Evolutionary conservation across 805 yeast species (phyloP).

Genomic region (Candida corydali): DNA sequence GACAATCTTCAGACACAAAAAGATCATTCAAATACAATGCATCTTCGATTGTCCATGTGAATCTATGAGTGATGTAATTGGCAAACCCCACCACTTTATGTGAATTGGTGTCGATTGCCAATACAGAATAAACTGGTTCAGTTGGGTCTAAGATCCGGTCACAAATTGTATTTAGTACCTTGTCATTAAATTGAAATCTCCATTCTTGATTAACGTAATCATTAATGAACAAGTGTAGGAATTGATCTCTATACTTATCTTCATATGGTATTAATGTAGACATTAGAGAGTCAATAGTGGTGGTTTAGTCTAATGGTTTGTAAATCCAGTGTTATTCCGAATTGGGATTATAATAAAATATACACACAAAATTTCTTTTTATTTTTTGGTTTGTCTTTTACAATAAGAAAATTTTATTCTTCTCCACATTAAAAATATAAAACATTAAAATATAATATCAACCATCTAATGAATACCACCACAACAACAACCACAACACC

Average conservation of each 20-base stretch:
- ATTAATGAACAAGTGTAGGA: conserved; percentile 39
- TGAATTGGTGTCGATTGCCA: conserved; percentile 42
- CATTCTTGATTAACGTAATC: conserved; percentile 33
- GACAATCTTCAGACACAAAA: conserved; percentile 36
- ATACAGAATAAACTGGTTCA: conserved; percentile 45
- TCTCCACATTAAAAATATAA: conserved; percentile 1
- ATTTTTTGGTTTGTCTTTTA: too few species aligned
- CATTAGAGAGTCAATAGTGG: too few species aligned
- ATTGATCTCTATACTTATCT: conserved; percentile 38
- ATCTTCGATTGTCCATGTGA: conserved; percentile 48
- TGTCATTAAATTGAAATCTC: conserved; percentile 20
- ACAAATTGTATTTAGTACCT: conserved; percentile 40
- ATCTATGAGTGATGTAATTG: conserved; percentile 43
- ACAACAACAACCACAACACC: neutral
- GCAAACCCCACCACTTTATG: conserved; percentile 48
- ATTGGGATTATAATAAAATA: too few species aligned
- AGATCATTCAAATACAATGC: conserved; percentile 49
- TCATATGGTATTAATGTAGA: conserved; percentile 35
- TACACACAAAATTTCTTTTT: too few species aligned
- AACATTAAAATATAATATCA: neutral
- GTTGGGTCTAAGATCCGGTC: conserved; percentile 40
- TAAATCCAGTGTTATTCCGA: too few species aligned
- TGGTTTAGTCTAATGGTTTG: neutral
- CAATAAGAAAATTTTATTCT: neutral
- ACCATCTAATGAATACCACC: neutral